phyloP scores from a whole-genome alignment of 495 filamentous ascomycete species.

The Cercophora scortea region DNA sequence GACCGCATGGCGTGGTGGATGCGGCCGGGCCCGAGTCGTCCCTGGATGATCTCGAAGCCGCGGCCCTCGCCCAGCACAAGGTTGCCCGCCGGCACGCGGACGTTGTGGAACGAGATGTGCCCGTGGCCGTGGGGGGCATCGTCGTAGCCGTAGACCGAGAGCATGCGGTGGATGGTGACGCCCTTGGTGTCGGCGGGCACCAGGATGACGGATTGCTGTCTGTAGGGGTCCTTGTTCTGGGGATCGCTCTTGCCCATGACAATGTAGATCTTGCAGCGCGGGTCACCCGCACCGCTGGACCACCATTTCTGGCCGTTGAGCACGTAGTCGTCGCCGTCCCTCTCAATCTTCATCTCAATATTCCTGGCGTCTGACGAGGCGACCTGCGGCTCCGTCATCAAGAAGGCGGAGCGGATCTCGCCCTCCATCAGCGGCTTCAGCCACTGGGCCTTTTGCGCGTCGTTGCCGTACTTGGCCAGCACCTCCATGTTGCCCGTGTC shows the following conservation, averaged over 20 bases:
- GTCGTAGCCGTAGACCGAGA: constrained; percentile 87
- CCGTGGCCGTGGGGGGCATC: constrained; percentile 92
- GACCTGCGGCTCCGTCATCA: constrained; percentile 87
- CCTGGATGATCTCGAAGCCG: constrained; percentile 96
- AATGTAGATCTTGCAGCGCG: constrained; percentile 80
- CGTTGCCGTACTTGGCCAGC: constrained; percentile 84
- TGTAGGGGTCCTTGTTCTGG: constrained; percentile 63
- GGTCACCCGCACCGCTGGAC: constrained; percentile 86
- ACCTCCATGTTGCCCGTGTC: constrained; percentile 98
- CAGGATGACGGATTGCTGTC: constrained; percentile 82
- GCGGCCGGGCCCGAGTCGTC: constrained; percentile 80
- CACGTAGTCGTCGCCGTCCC: constrained; percentile 74
- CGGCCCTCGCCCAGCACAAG: constrained; percentile 83
- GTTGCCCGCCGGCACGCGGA: constrained; percentile 68
- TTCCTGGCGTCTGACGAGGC: constrained; percentile 86
- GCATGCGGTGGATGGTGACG: constrained; percentile 76
- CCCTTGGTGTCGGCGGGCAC: constrained; percentile 70
- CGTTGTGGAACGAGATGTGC: constrained; percentile 78
- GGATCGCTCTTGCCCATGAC: constrained; percentile 85
- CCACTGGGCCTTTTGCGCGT: constrained; percentile 84
- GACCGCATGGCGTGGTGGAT: constrained; percentile 94
- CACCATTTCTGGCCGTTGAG: constrained; percentile 97
- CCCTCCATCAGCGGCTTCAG: constrained; percentile 76
- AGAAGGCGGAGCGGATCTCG: constrained; percentile 78
- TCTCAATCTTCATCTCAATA: constrained; percentile 72